These are phyloP conservation scores for Podaxis pistillaris DNA, from an alignment of 768 basidiomycete genomes.

Conservation along the genomic window DNA sequence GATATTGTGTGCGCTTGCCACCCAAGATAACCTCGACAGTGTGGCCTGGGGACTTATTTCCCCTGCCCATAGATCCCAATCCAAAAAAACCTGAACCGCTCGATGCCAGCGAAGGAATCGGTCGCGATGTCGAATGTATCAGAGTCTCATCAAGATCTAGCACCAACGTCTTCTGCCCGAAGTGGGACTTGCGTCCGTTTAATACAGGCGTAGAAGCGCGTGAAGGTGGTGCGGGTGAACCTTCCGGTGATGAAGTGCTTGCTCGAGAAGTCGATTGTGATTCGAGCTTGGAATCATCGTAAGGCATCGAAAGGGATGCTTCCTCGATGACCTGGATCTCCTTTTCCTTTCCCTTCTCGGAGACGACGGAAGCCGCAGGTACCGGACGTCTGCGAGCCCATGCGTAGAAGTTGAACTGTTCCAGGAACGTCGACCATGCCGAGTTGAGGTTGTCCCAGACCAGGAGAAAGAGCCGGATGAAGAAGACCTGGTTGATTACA, in stretches of 20 bases:
- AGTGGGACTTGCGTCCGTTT: slow-evolving; percentile 58
- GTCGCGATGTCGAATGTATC: slow-evolving; percentile 93
- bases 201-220: slow-evolving; percentile 52
- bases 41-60: slow-evolving; percentile 73
- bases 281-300: slow-evolving; percentile 1
- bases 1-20: slow-evolving; percentile 88
- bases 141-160: slow-evolving; percentile 98
- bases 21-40: slow-evolving; percentile 92
- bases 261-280: slow-evolving; percentile 5
- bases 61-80: slow-evolving; percentile 46
- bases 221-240: slow-evolving; percentile 21
- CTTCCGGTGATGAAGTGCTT: slow-evolving; percentile 9
- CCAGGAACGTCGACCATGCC: slow-evolving; percentile 52
- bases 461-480: slow-evolving; percentile 66
- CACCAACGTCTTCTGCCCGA: slow-evolving; percentile 91
- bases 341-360: slow-evolving; percentile 21
- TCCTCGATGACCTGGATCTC: slow-evolving; percentile 15
- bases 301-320: background rate
- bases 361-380: background rate
- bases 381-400: slow-evolving; percentile 16
- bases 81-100: slow-evolving; percentile 63
- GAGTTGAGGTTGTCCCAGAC: slow-evolving; percentile 69
- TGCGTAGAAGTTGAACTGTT: slow-evolving; percentile 17
- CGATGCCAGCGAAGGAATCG: slow-evolving; percentile 47
- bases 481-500: slow-evolving; percentile 58